phyloP scores from a whole-genome alignment of 1,139 yeast species.

The Pichia sp. region DNA sequence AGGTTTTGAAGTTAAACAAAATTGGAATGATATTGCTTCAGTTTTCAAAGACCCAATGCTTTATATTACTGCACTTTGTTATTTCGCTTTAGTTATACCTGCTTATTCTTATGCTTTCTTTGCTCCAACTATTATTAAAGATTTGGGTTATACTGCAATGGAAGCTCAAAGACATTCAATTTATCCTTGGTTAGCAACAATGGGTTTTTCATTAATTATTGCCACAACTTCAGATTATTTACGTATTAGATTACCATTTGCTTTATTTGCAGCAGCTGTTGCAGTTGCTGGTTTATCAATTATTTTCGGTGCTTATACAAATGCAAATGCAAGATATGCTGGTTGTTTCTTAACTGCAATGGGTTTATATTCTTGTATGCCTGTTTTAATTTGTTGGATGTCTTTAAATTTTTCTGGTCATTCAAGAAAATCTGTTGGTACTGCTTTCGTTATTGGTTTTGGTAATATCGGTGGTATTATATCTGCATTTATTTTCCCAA shows the following conservation, averaged over 20 bases:
- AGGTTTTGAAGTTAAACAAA: conserved; percentile 47
- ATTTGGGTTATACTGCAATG: conserved; percentile 53
- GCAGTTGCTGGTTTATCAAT: conserved; percentile 55
- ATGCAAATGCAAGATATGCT: conserved; percentile 47
- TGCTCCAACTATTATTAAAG: conserved; percentile 57
- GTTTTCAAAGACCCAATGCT: conserved; percentile 49
- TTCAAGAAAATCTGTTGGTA: conserved; percentile 62
- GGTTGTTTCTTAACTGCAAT: conserved; percentile 65
- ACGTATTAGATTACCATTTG: conserved; percentile 45
- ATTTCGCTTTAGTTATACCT: conserved; percentile 60
- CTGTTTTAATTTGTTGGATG: conserved; percentile 69
- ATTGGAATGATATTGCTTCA: conserved; percentile 35
- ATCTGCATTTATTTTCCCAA: conserved; percentile 56
- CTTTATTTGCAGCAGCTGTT: conserved; percentile 35
- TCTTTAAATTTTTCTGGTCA: conserved; percentile 67
- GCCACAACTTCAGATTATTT: conserved; percentile 45
- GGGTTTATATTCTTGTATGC: conserved; percentile 72
- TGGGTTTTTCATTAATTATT: conserved; percentile 45
- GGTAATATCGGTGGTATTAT: conserved; percentile 82
- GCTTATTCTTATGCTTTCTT: conserved; percentile 70
- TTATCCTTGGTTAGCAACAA: conserved; percentile 69
- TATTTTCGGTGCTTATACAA: conserved; percentile 33
- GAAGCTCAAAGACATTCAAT: conserved; percentile 63
- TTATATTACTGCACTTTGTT: conserved; percentile 53
- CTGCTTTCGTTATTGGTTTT: conserved; percentile 74